Evolutionary conservation across 495 filamentous ascomycete species (phyloP).

Genomic region (Aspergillus leporis): DNA sequence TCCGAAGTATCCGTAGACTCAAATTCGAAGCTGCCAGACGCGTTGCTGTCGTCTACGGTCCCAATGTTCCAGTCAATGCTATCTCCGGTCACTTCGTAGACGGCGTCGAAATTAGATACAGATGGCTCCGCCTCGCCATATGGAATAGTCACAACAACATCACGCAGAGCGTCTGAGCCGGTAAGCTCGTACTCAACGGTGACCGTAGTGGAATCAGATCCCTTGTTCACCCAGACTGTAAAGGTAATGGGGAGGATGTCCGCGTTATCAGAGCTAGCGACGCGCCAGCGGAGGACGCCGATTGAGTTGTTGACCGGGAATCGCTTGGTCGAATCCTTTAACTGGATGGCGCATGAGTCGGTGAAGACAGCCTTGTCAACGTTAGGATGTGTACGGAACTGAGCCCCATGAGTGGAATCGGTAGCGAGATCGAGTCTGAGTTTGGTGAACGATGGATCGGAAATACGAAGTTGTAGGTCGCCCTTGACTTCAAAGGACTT

Average conservation of each 20-base stretch:
- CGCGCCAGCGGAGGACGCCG: slow-evolving; percentile 86
- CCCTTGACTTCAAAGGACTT: slow-evolving; percentile 86
- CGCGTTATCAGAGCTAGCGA: slow-evolving; percentile 70
- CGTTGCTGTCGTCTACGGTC: slow-evolving; percentile 74
- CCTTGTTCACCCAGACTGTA: slow-evolving; percentile 93
- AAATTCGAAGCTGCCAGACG: slow-evolving; percentile 87
- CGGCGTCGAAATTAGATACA: slow-evolving; percentile 89
- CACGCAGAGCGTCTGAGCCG: slow-evolving; percentile 70
- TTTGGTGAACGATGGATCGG: slow-evolving; percentile 83
- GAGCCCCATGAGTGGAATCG: slow-evolving; percentile 72
- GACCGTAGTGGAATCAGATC: slow-evolving; percentile 74
- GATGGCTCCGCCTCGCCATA: slow-evolving; percentile 78
- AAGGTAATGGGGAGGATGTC: slow-evolving; percentile 83
- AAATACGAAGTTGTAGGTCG: slow-evolving; percentile 84
- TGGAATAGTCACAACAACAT: slow-evolving; percentile 85
- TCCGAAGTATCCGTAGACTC: slow-evolving; percentile 77
- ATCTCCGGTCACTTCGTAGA: slow-evolving; percentile 92
- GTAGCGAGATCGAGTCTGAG: slow-evolving; percentile 79
- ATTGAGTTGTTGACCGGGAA: slow-evolving; percentile 92
- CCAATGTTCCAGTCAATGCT: slow-evolving; percentile 92
- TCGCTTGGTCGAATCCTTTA: slow-evolving; percentile 77
- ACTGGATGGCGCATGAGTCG: slow-evolving; percentile 74
- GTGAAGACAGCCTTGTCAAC: slow-evolving; percentile 86
- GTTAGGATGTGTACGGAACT: slow-evolving; percentile 92
- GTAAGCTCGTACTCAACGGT: slow-evolving; percentile 94